Conservation (phyloP, 148 eudicot species). For the Cornus kousa region DNA sequence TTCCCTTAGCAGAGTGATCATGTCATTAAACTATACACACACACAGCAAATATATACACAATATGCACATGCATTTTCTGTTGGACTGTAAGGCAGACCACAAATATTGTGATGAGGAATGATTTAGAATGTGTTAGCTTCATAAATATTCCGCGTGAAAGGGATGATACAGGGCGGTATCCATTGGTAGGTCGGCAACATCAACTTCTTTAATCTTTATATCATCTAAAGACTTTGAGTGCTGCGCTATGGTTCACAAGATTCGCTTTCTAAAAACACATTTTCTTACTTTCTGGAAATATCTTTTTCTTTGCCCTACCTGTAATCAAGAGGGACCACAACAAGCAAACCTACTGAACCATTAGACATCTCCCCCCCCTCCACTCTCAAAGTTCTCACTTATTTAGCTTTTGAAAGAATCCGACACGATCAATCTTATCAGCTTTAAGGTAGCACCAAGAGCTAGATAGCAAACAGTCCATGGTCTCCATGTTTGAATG, state of each 20-base stretch:
- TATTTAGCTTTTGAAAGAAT: not conserved
- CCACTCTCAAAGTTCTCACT: not conserved
- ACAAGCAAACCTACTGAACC: not conserved
- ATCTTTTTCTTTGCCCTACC: not conserved
- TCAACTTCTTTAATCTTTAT: too few relatives aligned
- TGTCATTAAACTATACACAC: too few relatives aligned
- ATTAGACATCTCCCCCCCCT: not conserved
- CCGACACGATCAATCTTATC: not conserved
- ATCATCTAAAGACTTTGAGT: too few relatives aligned
- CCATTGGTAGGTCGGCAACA: not conserved
- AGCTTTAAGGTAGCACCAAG: conserved; percentile 14
- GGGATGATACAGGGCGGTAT: not conserved
- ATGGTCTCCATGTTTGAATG: conserved; percentile 1
- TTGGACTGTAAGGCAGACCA: not conserved
- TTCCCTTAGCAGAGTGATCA: too few relatives aligned
- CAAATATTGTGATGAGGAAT: not conserved
- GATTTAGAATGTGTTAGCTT: too few relatives aligned
- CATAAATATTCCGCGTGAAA: not conserved
- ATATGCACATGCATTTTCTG: too few relatives aligned
- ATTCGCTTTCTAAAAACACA: not conserved
- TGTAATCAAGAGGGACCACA: not conserved
- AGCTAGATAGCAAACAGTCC: conserved; percentile 6
- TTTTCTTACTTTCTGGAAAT: not conserved
- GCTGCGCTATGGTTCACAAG: not conserved
- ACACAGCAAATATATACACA: too few relatives aligned